Conservation (phyloP, 306 rosid species). For the Pterocarpus santalinus region DNA sequence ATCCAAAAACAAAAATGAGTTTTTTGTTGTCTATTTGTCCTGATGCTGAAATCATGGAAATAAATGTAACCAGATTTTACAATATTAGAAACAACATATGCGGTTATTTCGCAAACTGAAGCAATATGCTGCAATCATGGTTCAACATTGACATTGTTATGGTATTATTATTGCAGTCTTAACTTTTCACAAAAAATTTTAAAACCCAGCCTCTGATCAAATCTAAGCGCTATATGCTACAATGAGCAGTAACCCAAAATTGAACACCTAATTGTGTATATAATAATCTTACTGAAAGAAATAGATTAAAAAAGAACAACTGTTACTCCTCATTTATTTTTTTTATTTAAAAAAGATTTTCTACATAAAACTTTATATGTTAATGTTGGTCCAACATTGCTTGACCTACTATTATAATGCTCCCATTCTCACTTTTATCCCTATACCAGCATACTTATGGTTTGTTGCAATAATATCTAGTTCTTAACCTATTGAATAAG, state of each 20-base stretch:
- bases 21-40: neutral
- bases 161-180: neutral
- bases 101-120: neutral
- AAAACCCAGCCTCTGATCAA: neutral
- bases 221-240: neutral
- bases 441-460: neutral
- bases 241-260: neutral
- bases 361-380: neutral
- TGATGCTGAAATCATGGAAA: constrained; percentile 4
- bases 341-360: neutral
- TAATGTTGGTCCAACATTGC: neutral
- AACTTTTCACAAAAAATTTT: neutral
- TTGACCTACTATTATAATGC: neutral
- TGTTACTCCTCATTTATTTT: neutral
- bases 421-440: neutral
- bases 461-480: constrained; percentile 6
- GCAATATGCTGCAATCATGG: constrained; percentile 5
- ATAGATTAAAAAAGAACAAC: neutral
- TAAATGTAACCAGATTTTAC: neutral
- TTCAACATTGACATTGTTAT: neutral
- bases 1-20: neutral
- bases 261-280: neutral
- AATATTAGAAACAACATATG: neutral
- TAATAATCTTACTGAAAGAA: neutral
- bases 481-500: no score